Conservation (phyloP, 1,284 basidiomycete genomes). For the Rugosomyces carneus region DNA sequence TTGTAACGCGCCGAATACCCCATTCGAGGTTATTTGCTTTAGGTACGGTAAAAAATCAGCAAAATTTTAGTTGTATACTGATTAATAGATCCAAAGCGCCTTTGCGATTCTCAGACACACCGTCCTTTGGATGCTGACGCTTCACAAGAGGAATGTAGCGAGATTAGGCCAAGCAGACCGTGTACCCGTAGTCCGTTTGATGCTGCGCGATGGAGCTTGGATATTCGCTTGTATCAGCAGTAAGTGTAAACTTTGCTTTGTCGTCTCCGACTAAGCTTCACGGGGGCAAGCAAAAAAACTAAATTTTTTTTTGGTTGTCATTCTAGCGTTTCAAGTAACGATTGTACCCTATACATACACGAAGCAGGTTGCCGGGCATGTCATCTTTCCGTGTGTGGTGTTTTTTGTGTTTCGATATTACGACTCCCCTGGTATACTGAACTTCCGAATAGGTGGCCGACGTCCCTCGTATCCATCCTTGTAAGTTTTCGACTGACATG, state of each 20-base stretch:
- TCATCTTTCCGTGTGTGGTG: conserved; percentile 6
- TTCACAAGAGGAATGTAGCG: conserved; percentile 8
- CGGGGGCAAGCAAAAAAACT: no score
- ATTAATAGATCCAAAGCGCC: background rate
- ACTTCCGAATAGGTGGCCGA: conserved; percentile 1
- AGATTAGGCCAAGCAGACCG: background rate
- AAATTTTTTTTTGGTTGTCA: no score
- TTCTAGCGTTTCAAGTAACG: conserved; percentile 3
- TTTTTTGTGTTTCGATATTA: background rate
- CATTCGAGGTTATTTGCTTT: conserved; percentile 5
- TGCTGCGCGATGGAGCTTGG: conserved; percentile 11
- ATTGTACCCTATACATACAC: conserved; percentile 4
- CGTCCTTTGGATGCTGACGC: conserved; percentile 7
- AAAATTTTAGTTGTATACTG: background rate
- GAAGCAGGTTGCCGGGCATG: conserved; percentile 5
- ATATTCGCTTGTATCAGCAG: conserved; percentile 8
- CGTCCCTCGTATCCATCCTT: conserved; percentile 4
- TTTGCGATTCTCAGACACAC: conserved; percentile 2
- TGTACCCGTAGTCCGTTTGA: conserved; percentile 7
- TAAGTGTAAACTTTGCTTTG: background rate
- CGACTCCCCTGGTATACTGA: background rate
- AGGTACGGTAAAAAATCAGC: background rate
- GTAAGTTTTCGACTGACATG: no score
- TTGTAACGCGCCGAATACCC: conserved; percentile 1
- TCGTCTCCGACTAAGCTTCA: background rate